Conservation (phyloP, 129 eudicot genomes). For the sunflower (Helianthus annuus) region HanXRQr2.0-SUNRISE NC_035446.2:25391907-25392406, state of each 20-base stretch:
- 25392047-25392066: too few relatives aligned
- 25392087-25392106: too few relatives aligned
- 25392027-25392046: too few relatives aligned
- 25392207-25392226: not conserved
- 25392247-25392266: not conserved
- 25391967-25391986: too few relatives aligned
- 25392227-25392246: not conserved
- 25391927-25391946: not conserved
- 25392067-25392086: too few relatives aligned
- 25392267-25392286: not conserved
- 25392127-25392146: too few relatives aligned
- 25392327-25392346: not conserved
- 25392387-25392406: not conserved
- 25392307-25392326: not conserved
- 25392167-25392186: too few relatives aligned
- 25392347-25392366: not conserved
- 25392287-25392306: not conserved
- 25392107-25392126: too few relatives aligned
- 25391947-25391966: not conserved
- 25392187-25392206: too few relatives aligned
- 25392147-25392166: too few relatives aligned
- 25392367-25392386: not conserved
- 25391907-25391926: not conserved
- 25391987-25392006: too few relatives aligned
- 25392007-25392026: too few relatives aligned